A percentile compares a stretch with the other conserved stretches of the same genome.
Conservation (phyloP, 2,329 filamentous ascomycete species). For the Colletotrichum salicis region DNA sequence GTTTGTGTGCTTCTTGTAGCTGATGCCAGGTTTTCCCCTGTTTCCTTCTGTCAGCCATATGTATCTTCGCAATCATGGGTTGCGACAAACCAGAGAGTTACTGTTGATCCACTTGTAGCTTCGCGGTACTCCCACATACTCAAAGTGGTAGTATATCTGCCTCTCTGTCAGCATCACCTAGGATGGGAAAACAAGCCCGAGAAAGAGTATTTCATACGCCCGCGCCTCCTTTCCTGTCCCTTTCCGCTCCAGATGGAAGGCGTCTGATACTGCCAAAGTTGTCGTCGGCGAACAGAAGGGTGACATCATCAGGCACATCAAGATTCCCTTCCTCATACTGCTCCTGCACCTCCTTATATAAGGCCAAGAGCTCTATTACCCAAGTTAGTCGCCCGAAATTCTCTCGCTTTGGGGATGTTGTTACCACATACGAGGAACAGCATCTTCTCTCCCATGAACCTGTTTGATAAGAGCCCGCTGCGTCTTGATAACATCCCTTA, state of each 20-base stretch:
- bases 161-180: slow-evolving; percentile 31
- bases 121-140: slow-evolving; percentile 70
- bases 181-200: fast-evolving
- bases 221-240: slow-evolving; percentile 62
- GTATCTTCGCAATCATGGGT: fast-evolving
- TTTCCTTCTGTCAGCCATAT: neutral
- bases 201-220: slow-evolving; percentile 54
- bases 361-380: slow-evolving; percentile 65
- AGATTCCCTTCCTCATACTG: slow-evolving; percentile 69
- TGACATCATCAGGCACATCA: slow-evolving; percentile 69
- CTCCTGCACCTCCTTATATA: slow-evolving; percentile 74
- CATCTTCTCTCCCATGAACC: slow-evolving; percentile 57
- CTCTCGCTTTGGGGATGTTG: neutral
- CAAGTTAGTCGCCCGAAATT: neutral
- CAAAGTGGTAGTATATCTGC: slow-evolving; percentile 64
- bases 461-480: slow-evolving; percentile 65
- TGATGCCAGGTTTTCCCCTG: slow-evolving; percentile 58
- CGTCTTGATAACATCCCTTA: slow-evolving; percentile 64
- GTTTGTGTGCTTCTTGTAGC: slow-evolving; percentile 63
- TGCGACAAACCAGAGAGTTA: slow-evolving; percentile 58
- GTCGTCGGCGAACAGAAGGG: slow-evolving; percentile 71
- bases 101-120: slow-evolving; percentile 73
- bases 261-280: slow-evolving; percentile 70
- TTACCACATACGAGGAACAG: slow-evolving; percentile 51
- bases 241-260: slow-evolving; percentile 64